Conservation (phyloP, 306 rosid genomes). For the Gynostemma pentaphyllum region DNA sequence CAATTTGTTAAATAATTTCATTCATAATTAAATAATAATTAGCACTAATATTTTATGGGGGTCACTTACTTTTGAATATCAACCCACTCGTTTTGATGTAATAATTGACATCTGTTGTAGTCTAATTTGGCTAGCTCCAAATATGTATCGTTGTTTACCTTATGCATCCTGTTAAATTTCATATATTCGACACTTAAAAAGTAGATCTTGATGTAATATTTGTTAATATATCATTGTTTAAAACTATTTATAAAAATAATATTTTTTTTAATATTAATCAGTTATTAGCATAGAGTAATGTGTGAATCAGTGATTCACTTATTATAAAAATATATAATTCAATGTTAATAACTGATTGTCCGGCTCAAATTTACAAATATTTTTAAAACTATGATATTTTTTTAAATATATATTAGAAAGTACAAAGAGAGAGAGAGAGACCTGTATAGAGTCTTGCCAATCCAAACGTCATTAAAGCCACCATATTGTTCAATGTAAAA, state of each 20-base stretch:
- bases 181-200: too few relatives aligned
- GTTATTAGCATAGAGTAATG: too few relatives aligned
- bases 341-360: too few relatives aligned
- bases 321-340: too few relatives aligned
- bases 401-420: background rate
- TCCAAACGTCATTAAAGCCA: constrained; percentile 70
- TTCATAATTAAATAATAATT: background rate
- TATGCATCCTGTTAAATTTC: constrained; percentile 76
- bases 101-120: constrained; percentile 67
- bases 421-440: background rate
- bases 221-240: too few relatives aligned
- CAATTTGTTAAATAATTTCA: background rate
- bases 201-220: too few relatives aligned
- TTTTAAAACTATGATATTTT: background rate
- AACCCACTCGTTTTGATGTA: constrained; percentile 73
- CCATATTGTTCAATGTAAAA: constrained; percentile 77
- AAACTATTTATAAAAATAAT: too few relatives aligned
- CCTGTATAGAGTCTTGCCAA: constrained; percentile 97
- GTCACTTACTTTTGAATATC: constrained; percentile 43
- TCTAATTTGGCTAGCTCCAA: constrained; percentile 83
- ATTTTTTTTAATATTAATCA: too few relatives aligned
- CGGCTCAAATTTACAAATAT: too few relatives aligned
- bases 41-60: background rate
- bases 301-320: too few relatives aligned
- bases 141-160: constrained; percentile 56